These are phyloP conservation scores for Calycina marina DNA, from an alignment of 2,329 filamentous ascomycete species.

Conservation along the genomic window DNA sequence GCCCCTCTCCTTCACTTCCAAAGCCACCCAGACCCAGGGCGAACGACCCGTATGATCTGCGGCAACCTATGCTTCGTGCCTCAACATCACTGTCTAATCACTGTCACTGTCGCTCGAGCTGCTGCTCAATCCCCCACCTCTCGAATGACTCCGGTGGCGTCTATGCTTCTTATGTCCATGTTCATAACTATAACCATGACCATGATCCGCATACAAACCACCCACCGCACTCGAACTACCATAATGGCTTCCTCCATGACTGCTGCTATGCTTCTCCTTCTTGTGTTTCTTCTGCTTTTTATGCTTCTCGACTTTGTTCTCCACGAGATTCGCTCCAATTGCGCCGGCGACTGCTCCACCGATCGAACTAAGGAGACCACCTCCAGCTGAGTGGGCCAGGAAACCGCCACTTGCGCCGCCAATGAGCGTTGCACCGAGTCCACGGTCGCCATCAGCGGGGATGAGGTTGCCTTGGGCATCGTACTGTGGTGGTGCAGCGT, in stretches of 20 bases:
- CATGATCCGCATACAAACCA: conserved; percentile 9
- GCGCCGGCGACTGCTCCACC: conserved; percentile 38
- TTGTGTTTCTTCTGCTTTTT: conserved; percentile 20
- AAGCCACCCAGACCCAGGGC: too few relatives aligned
- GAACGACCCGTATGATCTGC: too few relatives aligned
- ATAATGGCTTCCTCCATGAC: conserved; percentile 1
- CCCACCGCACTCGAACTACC: conserved; percentile 2
- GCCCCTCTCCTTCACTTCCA: too few relatives aligned
- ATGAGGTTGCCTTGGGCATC: not conserved
- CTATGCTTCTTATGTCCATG: conserved; percentile 5
- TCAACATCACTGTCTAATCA: too few relatives aligned
- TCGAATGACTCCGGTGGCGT: conserved; percentile 9
- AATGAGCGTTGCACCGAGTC: conserved; percentile 37
- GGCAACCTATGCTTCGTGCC: too few relatives aligned
- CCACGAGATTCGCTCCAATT: conserved; percentile 37
- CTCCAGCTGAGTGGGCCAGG: conserved; percentile 38
- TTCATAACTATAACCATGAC: conserved; percentile 3
- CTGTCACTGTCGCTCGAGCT: conserved; percentile 10
- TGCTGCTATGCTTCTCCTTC: conserved; percentile 1
- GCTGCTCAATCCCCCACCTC: conserved; percentile 6
- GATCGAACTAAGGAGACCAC: conserved; percentile 36
- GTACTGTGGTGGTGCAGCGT: conserved; percentile 10
- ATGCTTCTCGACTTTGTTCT: conserved; percentile 27
- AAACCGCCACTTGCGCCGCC: conserved; percentile 39
- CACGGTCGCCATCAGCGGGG: conserved; percentile 32